Evolutionary conservation across 345 rosid genomes (phyloP), one percentile per base, ranked within the genome.

Genomic region (Dipteronia dyeriana): DNA sequence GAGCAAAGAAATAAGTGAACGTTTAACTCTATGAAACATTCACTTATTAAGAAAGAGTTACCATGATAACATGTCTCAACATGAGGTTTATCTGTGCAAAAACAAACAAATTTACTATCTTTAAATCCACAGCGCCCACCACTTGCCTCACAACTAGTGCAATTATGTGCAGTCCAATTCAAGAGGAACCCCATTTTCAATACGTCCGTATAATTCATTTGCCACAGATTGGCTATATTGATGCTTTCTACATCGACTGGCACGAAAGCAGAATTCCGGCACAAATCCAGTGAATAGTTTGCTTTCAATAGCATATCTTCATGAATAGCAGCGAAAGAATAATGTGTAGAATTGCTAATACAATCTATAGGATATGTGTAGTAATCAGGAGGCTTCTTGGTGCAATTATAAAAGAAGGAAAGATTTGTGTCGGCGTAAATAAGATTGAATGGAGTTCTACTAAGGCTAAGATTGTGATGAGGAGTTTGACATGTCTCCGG

Each of bases 181-280:
- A 92, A 71, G 74, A 84, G 61, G 71, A 91, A 87, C 5, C 96
- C 97, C 73, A 39, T 83, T 80, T 77, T 81, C 82, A 90, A 74
- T 77, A 92, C 75, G 17, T 76, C 83, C 34, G 4, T 41, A 51
- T 84, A 90, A 78, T 74, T 60, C 85, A 75, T 76, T 0, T 1
- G 0, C n/a, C 0, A 0, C 9, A 69, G 19, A 41, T 57, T 59
- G 25, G 2, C 23, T 25, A 23, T 3, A 76, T 61, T 76, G 53
- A 6, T 43, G 25, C 73, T 17, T 13, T n/a, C 66, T 71, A 74
- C 61, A 22, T 29, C 56, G 43, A 90, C 74, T 2, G 88, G 87
- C 25, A 78, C 76, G 49, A 75, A 75, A 14, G 83, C 84, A 6
- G 64, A 25, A 51, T 74, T 39, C 25, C 59, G 74, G 66, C 98